Conservation (phyloP, 2,329 filamentous ascomycete genomes). For the Fusarium praegraminearum region DNA sequence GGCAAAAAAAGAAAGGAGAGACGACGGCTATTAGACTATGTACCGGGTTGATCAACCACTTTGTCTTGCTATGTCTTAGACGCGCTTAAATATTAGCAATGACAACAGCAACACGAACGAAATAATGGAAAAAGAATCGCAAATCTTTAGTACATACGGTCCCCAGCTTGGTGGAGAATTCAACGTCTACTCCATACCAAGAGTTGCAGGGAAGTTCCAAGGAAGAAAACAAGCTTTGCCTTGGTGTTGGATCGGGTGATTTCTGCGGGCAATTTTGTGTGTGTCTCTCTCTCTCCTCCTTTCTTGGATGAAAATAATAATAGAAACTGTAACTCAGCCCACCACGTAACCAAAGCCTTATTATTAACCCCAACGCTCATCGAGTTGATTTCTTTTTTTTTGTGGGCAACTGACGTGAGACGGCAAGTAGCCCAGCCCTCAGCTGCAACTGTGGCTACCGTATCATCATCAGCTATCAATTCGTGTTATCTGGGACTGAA, state of each 20-base stretch:
- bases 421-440: slow-evolving; percentile 21
- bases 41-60: slow-evolving; percentile 3
- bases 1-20: background rate
- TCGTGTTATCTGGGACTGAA: background rate
- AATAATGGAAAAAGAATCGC: background rate
- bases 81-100: slow-evolving; percentile 18
- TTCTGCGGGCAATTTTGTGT: background rate
- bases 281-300: slow-evolving; percentile 1
- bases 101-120: slow-evolving; percentile 6
- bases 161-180: slow-evolving; percentile 36
- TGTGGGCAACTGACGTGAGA: slow-evolving; percentile 38
- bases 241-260: slow-evolving; percentile 34
- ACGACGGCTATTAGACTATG: background rate
- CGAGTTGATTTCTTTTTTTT: slow-evolving; percentile 5
- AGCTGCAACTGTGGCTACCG: slow-evolving; percentile 22
- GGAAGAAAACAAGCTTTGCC: slow-evolving; percentile 35
- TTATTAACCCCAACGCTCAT: slow-evolving; percentile 7
- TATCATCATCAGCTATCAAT: background rate
- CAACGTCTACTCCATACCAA: slow-evolving; percentile 33
- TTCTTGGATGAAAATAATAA: slow-evolving; percentile 6
- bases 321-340: slow-evolving; percentile 27
- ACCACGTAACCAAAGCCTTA: slow-evolving; percentile 2
- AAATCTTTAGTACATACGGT: slow-evolving; percentile 7
- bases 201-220: slow-evolving; percentile 26
- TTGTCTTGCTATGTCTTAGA: slow-evolving; percentile 6